Conservation (phyloP, 768 basidiomycete species). For the Cystobasidium tubakii region DNA sequence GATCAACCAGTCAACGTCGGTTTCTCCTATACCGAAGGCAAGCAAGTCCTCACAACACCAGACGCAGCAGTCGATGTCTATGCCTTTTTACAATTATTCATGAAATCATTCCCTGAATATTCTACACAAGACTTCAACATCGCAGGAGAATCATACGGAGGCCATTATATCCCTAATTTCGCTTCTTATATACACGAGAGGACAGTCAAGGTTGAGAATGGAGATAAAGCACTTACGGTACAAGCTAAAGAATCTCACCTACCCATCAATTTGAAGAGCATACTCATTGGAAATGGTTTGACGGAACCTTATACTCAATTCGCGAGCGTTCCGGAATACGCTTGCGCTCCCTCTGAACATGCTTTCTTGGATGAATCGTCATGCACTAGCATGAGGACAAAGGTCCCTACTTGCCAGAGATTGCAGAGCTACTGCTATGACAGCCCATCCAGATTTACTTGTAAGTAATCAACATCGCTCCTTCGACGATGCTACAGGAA, state of each 20-base stretch:
- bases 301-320: slow-evolving; percentile 63
- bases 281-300: slow-evolving; percentile 73
- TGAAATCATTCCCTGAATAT: slow-evolving; percentile 69
- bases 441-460: slow-evolving; percentile 59
- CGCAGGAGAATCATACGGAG: slow-evolving; percentile 49
- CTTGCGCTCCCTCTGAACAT: slow-evolving; percentile 63
- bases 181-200: slow-evolving; percentile 72
- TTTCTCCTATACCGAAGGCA: slow-evolving; percentile 74
- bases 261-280: slow-evolving; percentile 54
- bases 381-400: slow-evolving; percentile 57
- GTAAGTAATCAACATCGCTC: slow-evolving; percentile 41
- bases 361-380: slow-evolving; percentile 66
- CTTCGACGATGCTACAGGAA: too few relatives aligned
- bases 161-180: slow-evolving; percentile 48
- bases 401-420: slow-evolving; percentile 67
- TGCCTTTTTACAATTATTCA: slow-evolving; percentile 73
- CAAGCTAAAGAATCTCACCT: slow-evolving; percentile 16
- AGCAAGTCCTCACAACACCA: slow-evolving; percentile 69
- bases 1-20: slow-evolving; percentile 73
- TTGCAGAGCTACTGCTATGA: slow-evolving; percentile 68
- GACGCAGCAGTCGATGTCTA: slow-evolving; percentile 80
- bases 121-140: slow-evolving; percentile 63
- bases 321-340: slow-evolving; percentile 69
- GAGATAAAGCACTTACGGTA: neutral
- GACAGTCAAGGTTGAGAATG: slow-evolving; percentile 58